phyloP scores from a whole-genome alignment of 495 filamentous ascomycete genomes.

The Clavariopsis aquatica region DNA sequence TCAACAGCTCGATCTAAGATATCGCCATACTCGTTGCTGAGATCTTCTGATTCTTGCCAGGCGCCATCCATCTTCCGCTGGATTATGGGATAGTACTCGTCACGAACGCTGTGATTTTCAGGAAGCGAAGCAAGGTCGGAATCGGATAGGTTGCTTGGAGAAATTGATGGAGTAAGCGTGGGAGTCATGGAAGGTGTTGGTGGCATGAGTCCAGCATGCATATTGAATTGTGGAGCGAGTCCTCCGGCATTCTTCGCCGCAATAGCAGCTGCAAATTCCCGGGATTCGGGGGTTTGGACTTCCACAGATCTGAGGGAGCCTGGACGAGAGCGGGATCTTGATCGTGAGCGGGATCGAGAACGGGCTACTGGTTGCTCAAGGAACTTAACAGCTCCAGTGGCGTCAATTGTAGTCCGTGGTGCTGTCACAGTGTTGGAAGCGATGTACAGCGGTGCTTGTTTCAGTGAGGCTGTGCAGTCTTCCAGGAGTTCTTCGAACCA shows the following conservation, averaged over 20 bases:
- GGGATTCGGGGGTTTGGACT: slow-evolving; percentile 67
- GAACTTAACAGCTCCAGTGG: slow-evolving; percentile 80
- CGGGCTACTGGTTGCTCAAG: slow-evolving; percentile 78
- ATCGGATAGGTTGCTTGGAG: slow-evolving; percentile 7
- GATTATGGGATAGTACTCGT: slow-evolving; percentile 92
- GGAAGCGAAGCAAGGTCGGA: slow-evolving; percentile 5
- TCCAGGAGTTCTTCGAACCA: slow-evolving; percentile 80
- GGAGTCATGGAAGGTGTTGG: slow-evolving; percentile 13
- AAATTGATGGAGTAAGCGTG: background rate
- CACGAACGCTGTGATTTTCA: background rate
- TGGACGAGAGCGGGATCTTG: slow-evolving; percentile 37
- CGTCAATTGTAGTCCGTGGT: slow-evolving; percentile 83
- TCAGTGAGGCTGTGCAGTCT: slow-evolving; percentile 66
- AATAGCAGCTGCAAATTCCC: slow-evolving; percentile 8
- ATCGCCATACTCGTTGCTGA: background rate
- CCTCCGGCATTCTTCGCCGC: slow-evolving; percentile 1
- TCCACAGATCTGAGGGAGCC: background rate
- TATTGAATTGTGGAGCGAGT: background rate
- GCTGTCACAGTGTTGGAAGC: slow-evolving; percentile 89
- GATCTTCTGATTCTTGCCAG: slow-evolving; percentile 74
- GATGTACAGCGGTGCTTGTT: slow-evolving; percentile 77
- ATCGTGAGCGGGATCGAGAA: slow-evolving; percentile 39
- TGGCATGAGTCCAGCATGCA: background rate
- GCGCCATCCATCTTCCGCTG: slow-evolving; percentile 87
- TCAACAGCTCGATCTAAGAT: slow-evolving; percentile 33